These are phyloP conservation scores for Aspergillus brasiliensis DNA, from an alignment of 2,329 filamentous ascomycete species.

Conservation along the genomic window DNA sequence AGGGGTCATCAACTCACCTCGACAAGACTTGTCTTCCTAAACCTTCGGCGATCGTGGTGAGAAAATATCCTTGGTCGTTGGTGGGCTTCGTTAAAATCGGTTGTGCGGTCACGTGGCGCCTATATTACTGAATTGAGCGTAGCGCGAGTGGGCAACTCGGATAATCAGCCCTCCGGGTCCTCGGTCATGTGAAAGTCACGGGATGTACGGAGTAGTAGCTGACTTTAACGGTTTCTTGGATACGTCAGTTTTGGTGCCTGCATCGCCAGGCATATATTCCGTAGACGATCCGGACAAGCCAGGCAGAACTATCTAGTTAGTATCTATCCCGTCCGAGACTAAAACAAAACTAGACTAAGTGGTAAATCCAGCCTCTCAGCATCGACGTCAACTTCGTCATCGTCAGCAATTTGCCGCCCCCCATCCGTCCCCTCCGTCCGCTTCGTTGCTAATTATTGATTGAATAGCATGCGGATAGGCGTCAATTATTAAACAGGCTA, in stretches of 20 bases:
- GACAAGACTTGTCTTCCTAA: constrained; percentile 64
- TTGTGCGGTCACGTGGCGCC: constrained; percentile 43
- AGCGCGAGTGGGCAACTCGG: constrained; percentile 12
- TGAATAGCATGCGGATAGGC: constrained; percentile 7
- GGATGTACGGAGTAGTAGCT: background rate
- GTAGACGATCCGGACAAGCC: background rate
- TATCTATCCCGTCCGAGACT: too few species aligned
- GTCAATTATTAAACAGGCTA: constrained; percentile 22
- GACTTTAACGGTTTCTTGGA: too few species aligned
- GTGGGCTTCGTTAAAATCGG: constrained; percentile 38
- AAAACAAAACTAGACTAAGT: too few species aligned
- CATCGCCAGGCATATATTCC: background rate
- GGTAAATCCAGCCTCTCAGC: background rate
- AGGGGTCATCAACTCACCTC: constrained; percentile 49
- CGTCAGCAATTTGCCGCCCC: background rate
- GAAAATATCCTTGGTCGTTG: constrained; percentile 28
- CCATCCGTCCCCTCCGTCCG: background rate
- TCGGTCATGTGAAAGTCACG: constrained; percentile 15
- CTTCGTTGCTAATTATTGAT: constrained; percentile 18
- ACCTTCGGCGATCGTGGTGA: constrained; percentile 47
- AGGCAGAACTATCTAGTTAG: constrained; percentile 7
- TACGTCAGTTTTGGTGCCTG: background rate
- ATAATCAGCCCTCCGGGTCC: constrained; percentile 10
- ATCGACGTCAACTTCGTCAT: constrained; percentile 1
- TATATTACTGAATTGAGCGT: constrained; percentile 8